Percentiles rank a stretch among this genome's conserved stretches.
These are phyloP conservation scores for Alopecurus myosuroides DNA, from an alignment of 176 grass and related monocot species.

Conservation along the genomic window DNA sequence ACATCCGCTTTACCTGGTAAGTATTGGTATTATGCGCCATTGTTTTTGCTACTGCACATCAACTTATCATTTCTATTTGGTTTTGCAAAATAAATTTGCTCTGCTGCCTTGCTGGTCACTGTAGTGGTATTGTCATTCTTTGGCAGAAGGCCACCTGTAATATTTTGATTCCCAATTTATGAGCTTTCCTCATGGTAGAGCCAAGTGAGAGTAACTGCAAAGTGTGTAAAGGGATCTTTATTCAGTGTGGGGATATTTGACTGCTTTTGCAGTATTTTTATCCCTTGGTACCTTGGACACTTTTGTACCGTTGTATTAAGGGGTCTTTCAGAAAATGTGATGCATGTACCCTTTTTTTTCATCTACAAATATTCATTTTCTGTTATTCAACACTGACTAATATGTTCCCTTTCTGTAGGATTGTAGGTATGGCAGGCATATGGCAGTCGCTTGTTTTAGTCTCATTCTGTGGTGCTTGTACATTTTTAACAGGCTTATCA, in stretches of 20 bases:
- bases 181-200: neutral
- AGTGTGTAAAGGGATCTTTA: neutral
- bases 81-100: neutral
- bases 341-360: neutral
- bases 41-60: neutral
- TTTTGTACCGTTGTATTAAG: neutral
- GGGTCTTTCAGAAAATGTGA: slow-evolving; percentile 2
- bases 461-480: slow-evolving; percentile 82
- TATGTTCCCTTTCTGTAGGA: slow-evolving; percentile 57
- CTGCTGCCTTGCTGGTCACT: neutral
- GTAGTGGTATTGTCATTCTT: neutral
- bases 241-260: neutral
- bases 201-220: neutral
- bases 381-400: neutral
- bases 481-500: slow-evolving; percentile 90
- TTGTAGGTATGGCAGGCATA: slow-evolving; percentile 92
- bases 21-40: neutral
- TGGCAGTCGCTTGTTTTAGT: slow-evolving; percentile 79
- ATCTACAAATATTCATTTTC: neutral
- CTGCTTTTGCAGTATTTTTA: neutral
- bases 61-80: neutral
- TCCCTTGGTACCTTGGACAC: neutral
- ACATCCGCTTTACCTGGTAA: slow-evolving; percentile 96
- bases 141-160: neutral
- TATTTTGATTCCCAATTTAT: slow-evolving; percentile 3